Evolutionary conservation across 1,284 basidiomycete species (phyloP).

Genomic region (Lignosus rhinocerotis): DNA sequence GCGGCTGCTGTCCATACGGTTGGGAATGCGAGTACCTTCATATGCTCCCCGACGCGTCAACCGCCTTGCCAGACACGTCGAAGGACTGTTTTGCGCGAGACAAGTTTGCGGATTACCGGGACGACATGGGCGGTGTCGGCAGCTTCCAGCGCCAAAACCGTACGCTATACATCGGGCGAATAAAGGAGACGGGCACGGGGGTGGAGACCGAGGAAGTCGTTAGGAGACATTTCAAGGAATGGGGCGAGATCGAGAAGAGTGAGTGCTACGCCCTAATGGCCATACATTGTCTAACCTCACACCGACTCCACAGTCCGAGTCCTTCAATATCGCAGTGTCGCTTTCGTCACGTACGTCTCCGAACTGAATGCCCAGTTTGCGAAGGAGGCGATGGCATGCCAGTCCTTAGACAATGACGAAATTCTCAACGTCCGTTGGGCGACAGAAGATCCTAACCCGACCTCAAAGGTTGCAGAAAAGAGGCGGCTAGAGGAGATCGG

Average conservation of each 20-base stretch:
- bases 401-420: conserved; percentile 96
- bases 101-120: conserved; percentile 96
- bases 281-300: background rate
- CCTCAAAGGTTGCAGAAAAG: conserved; percentile 83
- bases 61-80: conserved; percentile 83
- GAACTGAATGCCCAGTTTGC: conserved; percentile 94
- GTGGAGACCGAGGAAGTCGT: conserved; percentile 90
- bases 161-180: conserved; percentile 93
- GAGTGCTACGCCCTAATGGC: conserved; percentile 36
- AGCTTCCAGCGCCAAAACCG: conserved; percentile 93
- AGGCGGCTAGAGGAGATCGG: conserved; percentile 80
- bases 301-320: conserved; percentile 67
- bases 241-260: conserved; percentile 95
- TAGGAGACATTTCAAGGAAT: conserved; percentile 92
- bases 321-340: conserved; percentile 91
- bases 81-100: conserved; percentile 97
- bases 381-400: conserved; percentile 98
- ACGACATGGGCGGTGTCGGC: conserved; percentile 99
- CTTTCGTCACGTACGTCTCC: conserved; percentile 93
- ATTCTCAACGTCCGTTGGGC: conserved; percentile 98
- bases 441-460: conserved; percentile 94
- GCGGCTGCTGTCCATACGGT: conserved; percentile 97
- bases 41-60: conserved; percentile 73
- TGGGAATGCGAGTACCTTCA: conserved; percentile 97
- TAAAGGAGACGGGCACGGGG: conserved; percentile 88